A percentile compares a stretch with the other conserved stretches of the same genome.
These are phyloP conservation scores for Neopestalotiopsis sp. DNA, from an alignment of 2,329 filamentous ascomycete species.

Conservation along the genomic window DNA sequence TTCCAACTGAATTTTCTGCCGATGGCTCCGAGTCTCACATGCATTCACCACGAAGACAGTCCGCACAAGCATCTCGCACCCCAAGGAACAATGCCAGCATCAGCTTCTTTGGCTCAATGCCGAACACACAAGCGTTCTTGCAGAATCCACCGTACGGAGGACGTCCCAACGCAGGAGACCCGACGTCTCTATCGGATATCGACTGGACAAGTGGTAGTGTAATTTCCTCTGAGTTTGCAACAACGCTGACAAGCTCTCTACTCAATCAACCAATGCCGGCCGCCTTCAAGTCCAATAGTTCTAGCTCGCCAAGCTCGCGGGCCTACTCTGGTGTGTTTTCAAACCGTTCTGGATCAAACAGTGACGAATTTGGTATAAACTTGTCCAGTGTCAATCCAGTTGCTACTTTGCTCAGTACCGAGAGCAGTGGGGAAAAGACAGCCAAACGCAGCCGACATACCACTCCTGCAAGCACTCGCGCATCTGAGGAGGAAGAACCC, in stretches of 20 bases:
- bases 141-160: conserved; percentile 33
- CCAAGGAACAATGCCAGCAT: conserved; percentile 21
- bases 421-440: conserved; percentile 39
- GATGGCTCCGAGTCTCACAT: conserved; percentile 61
- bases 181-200: conserved; percentile 32
- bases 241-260: conserved; percentile 52
- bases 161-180: conserved; percentile 32
- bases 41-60: conserved; percentile 62
- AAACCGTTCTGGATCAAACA: conserved; percentile 32
- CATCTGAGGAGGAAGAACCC: conserved; percentile 53
- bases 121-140: conserved; percentile 33
- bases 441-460: conserved; percentile 53
- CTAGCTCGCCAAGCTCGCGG: conserved; percentile 36
- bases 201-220: conserved; percentile 29
- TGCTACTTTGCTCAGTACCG: neutral
- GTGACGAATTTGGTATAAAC: conserved; percentile 37
- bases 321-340: conserved; percentile 37
- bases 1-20: conserved; percentile 48
- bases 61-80: conserved; percentile 27
- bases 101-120: conserved; percentile 30
- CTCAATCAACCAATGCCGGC: conserved; percentile 51
- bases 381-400: conserved; percentile 32
- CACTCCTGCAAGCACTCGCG: conserved; percentile 51
- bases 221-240: conserved; percentile 44
- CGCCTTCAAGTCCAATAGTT: conserved; percentile 36